These are phyloP conservation scores for Ophiorrhiza pumila DNA, from an alignment of 257 asterid genomes.

Conservation along the genomic window DNA sequence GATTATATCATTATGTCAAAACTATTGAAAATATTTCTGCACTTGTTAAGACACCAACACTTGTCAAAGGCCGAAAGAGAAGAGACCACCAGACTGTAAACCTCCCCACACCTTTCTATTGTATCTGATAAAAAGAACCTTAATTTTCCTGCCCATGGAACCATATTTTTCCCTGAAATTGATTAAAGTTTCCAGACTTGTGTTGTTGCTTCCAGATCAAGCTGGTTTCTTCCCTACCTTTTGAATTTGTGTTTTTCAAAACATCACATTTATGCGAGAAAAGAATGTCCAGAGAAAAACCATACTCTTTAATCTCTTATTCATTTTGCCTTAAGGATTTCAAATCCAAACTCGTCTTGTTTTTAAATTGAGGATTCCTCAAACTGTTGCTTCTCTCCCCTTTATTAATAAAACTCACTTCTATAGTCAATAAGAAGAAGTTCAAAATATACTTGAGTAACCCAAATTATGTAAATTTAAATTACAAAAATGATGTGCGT, in stretches of 20 bases:
- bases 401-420: not conserved
- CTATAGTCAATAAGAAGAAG: constrained; percentile 2
- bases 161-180: not conserved
- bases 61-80: not conserved
- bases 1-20: too few relatives aligned
- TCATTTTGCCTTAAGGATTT: not conserved
- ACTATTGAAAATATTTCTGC: not conserved
- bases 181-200: not conserved
- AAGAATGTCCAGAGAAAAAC: not conserved
- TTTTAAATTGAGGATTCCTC: not conserved
- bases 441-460: not conserved
- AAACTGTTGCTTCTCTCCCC: not conserved
- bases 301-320: not conserved
- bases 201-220: not conserved
- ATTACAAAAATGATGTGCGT: not conserved
- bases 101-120: not conserved
- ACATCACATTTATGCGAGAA: not conserved
- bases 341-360: not conserved
- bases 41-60: not conserved
- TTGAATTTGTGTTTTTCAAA: not conserved
- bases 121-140: not conserved
- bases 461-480: not conserved
- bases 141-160: not conserved
- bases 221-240: not conserved
- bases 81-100: not conserved